Conservation (phyloP, 352 stramenopile genomes). For the Phytopythium helicoides region DNA sequence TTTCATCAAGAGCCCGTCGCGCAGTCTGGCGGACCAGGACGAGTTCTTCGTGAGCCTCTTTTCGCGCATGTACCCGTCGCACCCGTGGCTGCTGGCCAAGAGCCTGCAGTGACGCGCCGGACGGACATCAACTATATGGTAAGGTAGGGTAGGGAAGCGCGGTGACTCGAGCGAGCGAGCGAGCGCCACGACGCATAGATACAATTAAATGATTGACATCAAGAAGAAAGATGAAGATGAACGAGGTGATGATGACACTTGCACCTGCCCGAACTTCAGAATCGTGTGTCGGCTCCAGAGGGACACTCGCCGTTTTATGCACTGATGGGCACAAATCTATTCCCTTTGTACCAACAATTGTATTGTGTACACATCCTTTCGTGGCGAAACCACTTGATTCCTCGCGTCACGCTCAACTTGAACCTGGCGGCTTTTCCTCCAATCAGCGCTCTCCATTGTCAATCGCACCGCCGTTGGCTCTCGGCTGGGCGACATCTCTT, state of each 20-base stretch:
- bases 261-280: no score
- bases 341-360: background rate
- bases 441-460: background rate
- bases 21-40: conserved; percentile 80
- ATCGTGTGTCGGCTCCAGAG: no score
- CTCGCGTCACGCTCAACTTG: conserved; percentile 6
- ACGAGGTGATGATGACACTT: no score
- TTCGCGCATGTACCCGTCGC: conserved; percentile 76
- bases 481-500: background rate
- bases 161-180: background rate
- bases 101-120: conserved; percentile 40
- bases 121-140: background rate
- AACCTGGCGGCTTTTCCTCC: background rate
- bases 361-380: conserved; percentile 1
- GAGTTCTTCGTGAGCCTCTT: conserved; percentile 87
- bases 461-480: background rate
- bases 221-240: no score
- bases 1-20: conserved; percentile 59
- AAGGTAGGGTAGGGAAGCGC: background rate
- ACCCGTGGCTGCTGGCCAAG: conserved; percentile 79
- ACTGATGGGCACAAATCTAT: no score
- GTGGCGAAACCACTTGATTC: conserved; percentile 3
- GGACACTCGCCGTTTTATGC: no score
- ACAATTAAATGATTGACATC: no score
- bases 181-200: no score